These are phyloP conservation scores for Citropsis articulata DNA, from an alignment of 345 rosid genomes.

Conservation along the genomic window DNA sequence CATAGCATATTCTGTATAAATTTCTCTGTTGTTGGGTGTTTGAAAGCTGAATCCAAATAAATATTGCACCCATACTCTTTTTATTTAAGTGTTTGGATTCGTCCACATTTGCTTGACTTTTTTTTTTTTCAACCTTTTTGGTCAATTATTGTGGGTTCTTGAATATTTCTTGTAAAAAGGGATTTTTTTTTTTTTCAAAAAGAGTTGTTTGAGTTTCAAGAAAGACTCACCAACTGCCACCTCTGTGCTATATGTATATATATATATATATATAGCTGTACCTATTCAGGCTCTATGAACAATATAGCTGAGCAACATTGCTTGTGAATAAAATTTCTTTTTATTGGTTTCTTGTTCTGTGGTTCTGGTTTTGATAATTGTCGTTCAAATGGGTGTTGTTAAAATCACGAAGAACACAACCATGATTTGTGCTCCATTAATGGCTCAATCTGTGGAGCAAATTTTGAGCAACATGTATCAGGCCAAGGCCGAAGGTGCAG, in stretches of 20 bases:
- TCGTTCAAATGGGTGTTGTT: constrained; percentile 25
- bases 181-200: no score
- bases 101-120: neutral
- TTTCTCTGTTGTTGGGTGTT: no score
- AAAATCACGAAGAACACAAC: neutral
- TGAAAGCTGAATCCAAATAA: neutral
- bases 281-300: no score
- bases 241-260: no score
- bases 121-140: neutral
- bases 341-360: neutral
- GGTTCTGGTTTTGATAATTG: neutral
- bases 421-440: constrained; percentile 43
- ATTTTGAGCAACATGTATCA: constrained; percentile 32
- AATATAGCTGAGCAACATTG: neutral
- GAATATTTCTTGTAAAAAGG: neutral
- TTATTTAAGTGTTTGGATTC: neutral
- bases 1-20: no score
- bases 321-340: neutral
- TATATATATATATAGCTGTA: neutral
- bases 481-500: constrained; percentile 55
- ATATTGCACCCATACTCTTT: neutral
- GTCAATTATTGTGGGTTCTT: neutral
- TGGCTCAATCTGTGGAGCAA: constrained; percentile 41
- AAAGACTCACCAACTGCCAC: constrained; percentile 8
- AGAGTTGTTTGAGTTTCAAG: neutral